Evolutionary conservation across 208 protist genomes (phyloP).

Genomic region (Strigomonas galati): DNA sequence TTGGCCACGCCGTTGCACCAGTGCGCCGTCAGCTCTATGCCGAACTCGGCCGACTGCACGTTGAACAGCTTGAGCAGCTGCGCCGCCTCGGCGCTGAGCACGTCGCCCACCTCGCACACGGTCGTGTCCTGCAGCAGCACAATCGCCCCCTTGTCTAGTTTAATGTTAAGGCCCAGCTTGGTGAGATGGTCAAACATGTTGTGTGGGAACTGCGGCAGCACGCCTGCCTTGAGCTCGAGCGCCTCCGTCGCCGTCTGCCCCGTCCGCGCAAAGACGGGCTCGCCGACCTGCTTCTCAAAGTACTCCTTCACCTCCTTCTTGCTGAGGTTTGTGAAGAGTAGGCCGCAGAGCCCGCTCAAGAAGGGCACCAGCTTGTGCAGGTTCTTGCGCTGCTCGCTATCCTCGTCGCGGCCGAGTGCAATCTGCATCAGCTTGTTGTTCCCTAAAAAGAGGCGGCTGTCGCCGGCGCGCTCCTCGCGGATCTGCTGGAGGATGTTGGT

Average conservation of each 20-base stretch:
- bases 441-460: slow-evolving; percentile 90
- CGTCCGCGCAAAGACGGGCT: slow-evolving; percentile 82
- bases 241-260: slow-evolving; percentile 72
- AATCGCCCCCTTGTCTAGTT: slow-evolving; percentile 90
- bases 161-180: slow-evolving; percentile 88
- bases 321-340: slow-evolving; percentile 90
- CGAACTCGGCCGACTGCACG: slow-evolving; percentile 80
- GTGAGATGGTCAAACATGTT: slow-evolving; percentile 92
- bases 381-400: slow-evolving; percentile 71
- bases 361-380: slow-evolving; percentile 88
- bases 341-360: slow-evolving; percentile 83
- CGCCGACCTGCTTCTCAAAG: slow-evolving; percentile 62
- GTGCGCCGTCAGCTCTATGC: slow-evolving; percentile 81
- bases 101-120: slow-evolving; percentile 87
- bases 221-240: slow-evolving; percentile 69
- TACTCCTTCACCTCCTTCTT: slow-evolving; percentile 90
- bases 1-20: slow-evolving; percentile 84
- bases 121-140: slow-evolving; percentile 83
- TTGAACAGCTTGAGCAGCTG: slow-evolving; percentile 89
- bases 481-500: slow-evolving; percentile 91
- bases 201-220: slow-evolving; percentile 89
- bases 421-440: slow-evolving; percentile 95
- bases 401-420: slow-evolving; percentile 83
- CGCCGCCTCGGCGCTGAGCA: slow-evolving; percentile 87
- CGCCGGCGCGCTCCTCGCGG: slow-evolving; percentile 75